These are phyloP conservation scores for Poronia punctata DNA, from an alignment of 495 filamentous ascomycete species.

Conservation along the genomic window DNA sequence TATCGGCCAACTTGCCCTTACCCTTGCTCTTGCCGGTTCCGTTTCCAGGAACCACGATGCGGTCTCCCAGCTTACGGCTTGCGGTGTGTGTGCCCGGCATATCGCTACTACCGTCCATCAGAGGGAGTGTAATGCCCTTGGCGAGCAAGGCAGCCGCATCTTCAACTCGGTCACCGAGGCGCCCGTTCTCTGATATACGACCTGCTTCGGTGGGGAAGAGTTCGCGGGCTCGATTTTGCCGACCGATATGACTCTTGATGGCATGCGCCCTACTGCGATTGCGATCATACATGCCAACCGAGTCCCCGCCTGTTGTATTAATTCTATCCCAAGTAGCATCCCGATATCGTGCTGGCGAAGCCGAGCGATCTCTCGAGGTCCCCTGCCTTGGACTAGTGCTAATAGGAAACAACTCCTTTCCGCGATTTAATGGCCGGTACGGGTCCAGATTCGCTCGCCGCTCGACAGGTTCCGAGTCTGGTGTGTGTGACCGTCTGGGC, in stretches of 20 bases:
- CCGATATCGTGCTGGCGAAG: constrained; percentile 64
- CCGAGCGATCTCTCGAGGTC: constrained; percentile 53
- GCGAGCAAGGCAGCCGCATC: constrained; percentile 54
- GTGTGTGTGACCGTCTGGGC: constrained; percentile 29
- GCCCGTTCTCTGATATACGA: constrained; percentile 26
- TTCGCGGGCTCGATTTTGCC: constrained; percentile 45
- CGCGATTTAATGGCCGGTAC: constrained; percentile 26
- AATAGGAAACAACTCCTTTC: constrained; percentile 49
- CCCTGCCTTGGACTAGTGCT: constrained; percentile 24
- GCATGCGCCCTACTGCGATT: constrained; percentile 41
- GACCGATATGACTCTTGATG: constrained; percentile 35
- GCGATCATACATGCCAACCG: constrained; percentile 21
- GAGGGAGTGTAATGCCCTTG: constrained; percentile 45
- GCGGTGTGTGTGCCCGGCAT: background rate
- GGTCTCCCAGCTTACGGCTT: constrained; percentile 27
- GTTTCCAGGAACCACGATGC: constrained; percentile 26
- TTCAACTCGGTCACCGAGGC: constrained; percentile 61
- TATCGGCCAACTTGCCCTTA: constrained; percentile 15
- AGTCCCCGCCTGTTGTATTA: constrained; percentile 22
- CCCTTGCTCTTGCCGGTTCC: background rate
- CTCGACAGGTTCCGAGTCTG: constrained; percentile 23
- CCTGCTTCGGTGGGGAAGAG: constrained; percentile 58
- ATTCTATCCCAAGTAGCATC: constrained; percentile 49
- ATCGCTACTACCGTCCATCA: constrained; percentile 41
- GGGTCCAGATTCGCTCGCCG: constrained; percentile 19